Base-by-base conservation (phyloP, 2,329 filamentous ascomycete genomes). In the Immersiporthe knoxdaviesiana region DNA sequence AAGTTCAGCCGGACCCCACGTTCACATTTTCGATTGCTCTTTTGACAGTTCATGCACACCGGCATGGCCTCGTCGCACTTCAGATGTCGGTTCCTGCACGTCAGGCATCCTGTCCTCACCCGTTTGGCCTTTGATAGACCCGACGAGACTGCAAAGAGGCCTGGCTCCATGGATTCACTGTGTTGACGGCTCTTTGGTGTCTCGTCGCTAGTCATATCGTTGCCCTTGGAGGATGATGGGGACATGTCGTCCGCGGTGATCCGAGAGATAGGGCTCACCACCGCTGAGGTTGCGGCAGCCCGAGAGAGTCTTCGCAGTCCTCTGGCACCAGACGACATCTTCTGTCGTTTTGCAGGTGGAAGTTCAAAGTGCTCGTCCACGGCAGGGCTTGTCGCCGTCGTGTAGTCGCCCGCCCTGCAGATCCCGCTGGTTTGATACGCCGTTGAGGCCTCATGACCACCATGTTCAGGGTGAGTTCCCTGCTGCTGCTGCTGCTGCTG, bases 1-100 rank as follows among this genome's bases (percentile, higher is more conserved):
- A 97, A 98, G 80, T 97, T 97, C 54, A 98, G 84, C 50, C 93
- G 88, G 64, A 97, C 84, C 24, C 94, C 95, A 74, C 94, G 88
- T 78, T 94, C 94, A 83, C 95, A 98, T 68, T 90, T 84, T 64
- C 95, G 86, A 75, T 90, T 94, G 65, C 94, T 96, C 81, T 97
- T 97, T 70, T 89, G 88, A 80, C 95, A 97, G 76, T 97, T 97
- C 75, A 91, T 84, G 72, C 87, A 89, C 44, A 84, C 81, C 7
- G 86, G 87, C 4, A 80, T 75, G 6, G 84, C 90, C 79, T 97
- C 93, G 76, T 97, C 94, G 78, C 94, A 97, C 79, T 97, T 97
- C 65, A 97, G 83, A 82, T 97, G 94, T 61, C 94, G 85, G 78
- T 97, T 92, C 74, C 94, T 87, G 79, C 94, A 97, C 2, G 94